Percentiles rank a stretch among this genome's conserved stretches.
Conservation (phyloP, 176 grass and related monocot genomes). For the Rhipidocladum racemiflorum region DNA sequence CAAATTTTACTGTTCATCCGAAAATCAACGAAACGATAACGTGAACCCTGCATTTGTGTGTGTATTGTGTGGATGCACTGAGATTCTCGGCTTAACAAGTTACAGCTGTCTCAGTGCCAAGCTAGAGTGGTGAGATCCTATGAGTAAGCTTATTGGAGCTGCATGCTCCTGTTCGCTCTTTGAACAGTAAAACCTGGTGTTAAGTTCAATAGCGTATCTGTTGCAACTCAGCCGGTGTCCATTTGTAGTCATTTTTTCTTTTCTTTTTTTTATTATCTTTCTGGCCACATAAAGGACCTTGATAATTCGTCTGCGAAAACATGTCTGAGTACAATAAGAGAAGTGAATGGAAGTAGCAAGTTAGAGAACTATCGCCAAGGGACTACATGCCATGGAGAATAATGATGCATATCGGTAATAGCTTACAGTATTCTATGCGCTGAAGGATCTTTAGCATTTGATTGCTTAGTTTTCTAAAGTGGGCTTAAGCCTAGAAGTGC, state of each 20-base stretch:
- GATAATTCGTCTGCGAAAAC: not conserved
- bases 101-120: not conserved
- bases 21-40: no score
- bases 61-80: not conserved
- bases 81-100: not conserved
- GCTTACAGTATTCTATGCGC: not conserved
- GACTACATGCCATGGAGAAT: not conserved
- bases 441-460: not conserved
- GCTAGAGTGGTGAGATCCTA: not conserved
- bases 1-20: no score
- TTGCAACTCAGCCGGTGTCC: not conserved
- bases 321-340: not conserved
- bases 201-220: not conserved
- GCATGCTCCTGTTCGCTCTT: not conserved
- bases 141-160: not conserved
- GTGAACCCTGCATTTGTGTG: not conserved
- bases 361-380: not conserved
- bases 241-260: not conserved
- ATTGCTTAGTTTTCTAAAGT: conserved; percentile 14
- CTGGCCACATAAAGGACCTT: not conserved
- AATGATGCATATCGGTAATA: not conserved
- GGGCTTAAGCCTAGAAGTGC: not conserved
- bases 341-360: conserved; percentile 2
- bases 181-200: not conserved
- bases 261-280: not conserved